Evolutionary conservation across 305 asterid genomes (phyloP).

Genomic region (Vinca major): DNA sequence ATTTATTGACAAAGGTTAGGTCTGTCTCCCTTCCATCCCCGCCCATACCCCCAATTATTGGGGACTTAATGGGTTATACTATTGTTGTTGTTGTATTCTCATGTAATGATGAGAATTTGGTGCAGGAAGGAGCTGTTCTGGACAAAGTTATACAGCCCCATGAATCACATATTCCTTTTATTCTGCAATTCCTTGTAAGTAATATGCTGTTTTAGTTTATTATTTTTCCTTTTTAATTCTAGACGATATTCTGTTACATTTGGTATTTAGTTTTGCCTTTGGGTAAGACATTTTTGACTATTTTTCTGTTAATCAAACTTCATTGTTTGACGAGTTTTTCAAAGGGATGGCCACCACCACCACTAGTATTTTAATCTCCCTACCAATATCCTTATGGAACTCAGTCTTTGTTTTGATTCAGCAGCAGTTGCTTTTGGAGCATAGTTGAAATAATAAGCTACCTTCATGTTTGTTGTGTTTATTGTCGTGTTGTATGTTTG

Average conservation of each 20-base stretch:
- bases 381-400: not conserved
- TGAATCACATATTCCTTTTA: conserved; percentile 93
- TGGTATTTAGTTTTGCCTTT: not conserved
- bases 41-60: too few relatives aligned
- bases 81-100: too few relatives aligned
- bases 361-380: not conserved
- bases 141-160: conserved; percentile 75
- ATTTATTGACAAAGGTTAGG: too few relatives aligned
- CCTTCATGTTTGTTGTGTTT: not conserved
- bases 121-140: conserved; percentile 74
- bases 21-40: too few relatives aligned
- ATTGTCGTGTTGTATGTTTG: not conserved
- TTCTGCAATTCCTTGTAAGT: conserved; percentile 88
- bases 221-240: not conserved
- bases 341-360: not conserved
- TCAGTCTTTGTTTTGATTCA: not conserved
- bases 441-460: not conserved
- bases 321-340: not conserved
- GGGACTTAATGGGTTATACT: too few relatives aligned
- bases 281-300: not conserved
- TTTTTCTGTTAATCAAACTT: not conserved
- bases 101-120: conserved; percentile 7
- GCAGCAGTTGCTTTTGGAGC: not conserved
- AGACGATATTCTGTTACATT: not conserved
- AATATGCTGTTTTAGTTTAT: not conserved